Conservation (phyloP, 2,329 filamentous ascomycete species). For the Aspergillus carbonarius region DNA sequence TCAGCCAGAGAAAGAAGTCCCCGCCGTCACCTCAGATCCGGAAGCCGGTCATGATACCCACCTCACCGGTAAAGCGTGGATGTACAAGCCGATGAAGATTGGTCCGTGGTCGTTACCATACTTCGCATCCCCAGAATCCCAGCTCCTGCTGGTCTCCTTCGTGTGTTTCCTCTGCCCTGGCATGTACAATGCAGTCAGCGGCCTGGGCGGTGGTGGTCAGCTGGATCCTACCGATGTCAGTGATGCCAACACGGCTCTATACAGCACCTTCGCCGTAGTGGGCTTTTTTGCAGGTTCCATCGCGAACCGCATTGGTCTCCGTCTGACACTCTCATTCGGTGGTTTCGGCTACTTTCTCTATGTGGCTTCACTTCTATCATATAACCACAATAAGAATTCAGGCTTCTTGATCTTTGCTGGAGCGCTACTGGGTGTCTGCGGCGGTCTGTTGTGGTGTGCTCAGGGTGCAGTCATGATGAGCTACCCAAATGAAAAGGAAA, state of each 20-base stretch:
- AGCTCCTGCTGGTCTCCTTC: constrained; percentile 69
- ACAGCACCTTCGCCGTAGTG: constrained; percentile 68
- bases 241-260: constrained; percentile 68
- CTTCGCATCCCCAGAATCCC: constrained; percentile 72
- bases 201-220: constrained; percentile 65
- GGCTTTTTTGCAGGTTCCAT: constrained; percentile 61
- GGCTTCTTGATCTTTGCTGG: constrained; percentile 52
- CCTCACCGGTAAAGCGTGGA: constrained; percentile 54
- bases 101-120: constrained; percentile 57
- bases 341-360: constrained; percentile 52
- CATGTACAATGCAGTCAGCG: constrained; percentile 69
- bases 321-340: constrained; percentile 45
- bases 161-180: constrained; percentile 72
- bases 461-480: constrained; percentile 65
- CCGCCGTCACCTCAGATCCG: constrained; percentile 21
- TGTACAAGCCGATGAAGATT: constrained; percentile 63
- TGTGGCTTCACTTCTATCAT: constrained; percentile 50
- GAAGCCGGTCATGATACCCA: constrained; percentile 22
- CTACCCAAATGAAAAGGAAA: constrained; percentile 76
- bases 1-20: constrained; percentile 17
- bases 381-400: constrained; percentile 50
- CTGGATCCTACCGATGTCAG: constrained; percentile 59
- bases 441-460: constrained; percentile 52
- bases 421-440: constrained; percentile 51
- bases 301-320: constrained; percentile 46